Conservation (phyloP, 2,329 filamentous ascomycete genomes). For the Diaporthe citri region DNA sequence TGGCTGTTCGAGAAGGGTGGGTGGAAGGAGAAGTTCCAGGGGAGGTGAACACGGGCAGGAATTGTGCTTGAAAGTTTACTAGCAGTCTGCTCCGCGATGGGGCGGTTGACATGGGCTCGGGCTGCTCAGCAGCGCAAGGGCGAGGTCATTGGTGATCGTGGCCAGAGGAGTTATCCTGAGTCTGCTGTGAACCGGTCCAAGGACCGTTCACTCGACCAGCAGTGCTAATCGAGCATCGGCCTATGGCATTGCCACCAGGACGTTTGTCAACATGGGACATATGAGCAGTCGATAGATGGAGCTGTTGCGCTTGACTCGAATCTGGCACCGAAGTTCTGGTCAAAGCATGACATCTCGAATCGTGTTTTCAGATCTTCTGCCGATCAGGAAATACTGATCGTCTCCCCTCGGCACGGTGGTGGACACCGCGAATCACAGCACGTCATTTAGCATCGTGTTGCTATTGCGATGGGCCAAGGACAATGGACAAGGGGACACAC, state of each 20-base stretch:
- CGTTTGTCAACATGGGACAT: background rate
- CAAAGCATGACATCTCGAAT: background rate
- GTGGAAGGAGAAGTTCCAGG: conserved; percentile 74
- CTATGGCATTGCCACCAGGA: background rate
- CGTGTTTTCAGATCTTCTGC: too few relatives aligned
- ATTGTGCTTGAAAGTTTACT: background rate
- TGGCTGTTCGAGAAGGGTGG: conserved; percentile 85
- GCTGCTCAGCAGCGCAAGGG: too few relatives aligned
- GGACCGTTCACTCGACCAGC: too few relatives aligned
- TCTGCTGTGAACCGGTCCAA: background rate
- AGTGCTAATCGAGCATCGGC: background rate
- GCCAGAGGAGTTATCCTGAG: background rate
- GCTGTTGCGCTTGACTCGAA: too few relatives aligned
- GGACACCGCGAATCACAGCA: background rate
- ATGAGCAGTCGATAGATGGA: too few relatives aligned
- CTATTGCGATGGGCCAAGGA: background rate
- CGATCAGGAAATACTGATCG: background rate
- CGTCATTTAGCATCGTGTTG: background rate
- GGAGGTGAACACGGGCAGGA: conserved; percentile 44
- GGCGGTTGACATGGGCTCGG: too few relatives aligned
- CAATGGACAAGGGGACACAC: background rate
- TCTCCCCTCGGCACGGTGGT: background rate
- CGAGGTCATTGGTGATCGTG: background rate
- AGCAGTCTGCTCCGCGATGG: too few relatives aligned
- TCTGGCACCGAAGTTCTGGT: background rate